Evolutionary conservation across 352 stramenopile species (phyloP).

Genomic region (Phytophthora pseudosyringae): DNA sequence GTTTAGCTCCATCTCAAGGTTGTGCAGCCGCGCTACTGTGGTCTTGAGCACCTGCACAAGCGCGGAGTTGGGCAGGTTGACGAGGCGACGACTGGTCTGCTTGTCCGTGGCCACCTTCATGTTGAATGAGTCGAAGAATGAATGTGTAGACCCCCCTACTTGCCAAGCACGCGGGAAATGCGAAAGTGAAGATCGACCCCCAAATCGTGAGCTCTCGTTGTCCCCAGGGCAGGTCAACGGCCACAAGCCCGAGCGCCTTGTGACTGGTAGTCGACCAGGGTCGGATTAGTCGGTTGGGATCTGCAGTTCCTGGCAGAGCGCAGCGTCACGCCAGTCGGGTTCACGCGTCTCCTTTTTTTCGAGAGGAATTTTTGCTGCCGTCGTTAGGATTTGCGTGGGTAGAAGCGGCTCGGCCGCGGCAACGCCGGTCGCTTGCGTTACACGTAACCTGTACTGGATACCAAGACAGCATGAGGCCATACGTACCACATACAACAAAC

Average conservation of each 20-base stretch:
- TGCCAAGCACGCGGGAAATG: conserved; percentile 1
- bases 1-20: conserved; percentile 32
- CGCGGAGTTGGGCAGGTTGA: conserved; percentile 23
- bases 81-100: conserved; percentile 21
- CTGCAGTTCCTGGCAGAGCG: neutral
- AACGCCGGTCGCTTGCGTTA: no score
- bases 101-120: conserved; percentile 26
- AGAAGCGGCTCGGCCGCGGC: conserved; percentile 7
- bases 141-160: no score
- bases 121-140: neutral
- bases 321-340: conserved; percentile 5
- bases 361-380: conserved; percentile 10
- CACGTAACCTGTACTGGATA: no score
- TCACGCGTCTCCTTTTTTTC: conserved; percentile 15
- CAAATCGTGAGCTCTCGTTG: neutral
- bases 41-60: conserved; percentile 32
- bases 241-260: no score
- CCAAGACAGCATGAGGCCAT: no score
- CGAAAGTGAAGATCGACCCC: conserved; percentile 4
- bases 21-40: conserved; percentile 30
- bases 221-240: no score
- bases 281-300: conserved; percentile 3
- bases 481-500: no score
- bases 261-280: no score
- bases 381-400: conserved; percentile 16